phyloP scores from a whole-genome alignment of 495 filamentous ascomycete genomes.

The Xylaria scruposa region DNA sequence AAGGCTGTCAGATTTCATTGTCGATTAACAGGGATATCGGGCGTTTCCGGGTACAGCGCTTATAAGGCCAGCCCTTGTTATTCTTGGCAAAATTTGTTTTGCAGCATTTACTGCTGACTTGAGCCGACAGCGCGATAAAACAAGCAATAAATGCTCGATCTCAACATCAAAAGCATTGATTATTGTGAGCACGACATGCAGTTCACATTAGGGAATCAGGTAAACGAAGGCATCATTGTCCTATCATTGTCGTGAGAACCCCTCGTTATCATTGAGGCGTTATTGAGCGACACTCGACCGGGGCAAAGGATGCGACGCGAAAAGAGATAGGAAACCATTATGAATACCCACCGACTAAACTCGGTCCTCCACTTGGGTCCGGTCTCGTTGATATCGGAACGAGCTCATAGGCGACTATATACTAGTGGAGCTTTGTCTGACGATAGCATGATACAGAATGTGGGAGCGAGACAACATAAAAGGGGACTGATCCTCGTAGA shows the following conservation, averaged over 20 bases:
- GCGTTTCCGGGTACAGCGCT: constrained; percentile 25
- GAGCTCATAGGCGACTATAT: constrained; percentile 5
- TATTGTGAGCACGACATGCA: background rate
- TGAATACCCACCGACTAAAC: constrained; percentile 21
- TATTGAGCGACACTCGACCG: background rate
- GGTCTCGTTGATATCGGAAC: constrained; percentile 6
- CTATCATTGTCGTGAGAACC: background rate
- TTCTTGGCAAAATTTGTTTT: constrained; percentile 1
- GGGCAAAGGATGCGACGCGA: background rate
- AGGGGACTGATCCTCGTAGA: constrained; percentile 12
- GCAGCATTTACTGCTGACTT: background rate
- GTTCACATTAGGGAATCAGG: background rate
- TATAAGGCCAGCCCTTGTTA: constrained; percentile 9
- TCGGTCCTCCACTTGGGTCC: constrained; percentile 21
- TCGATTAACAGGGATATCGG: constrained; percentile 26
- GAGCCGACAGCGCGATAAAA: background rate
- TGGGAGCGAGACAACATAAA: constrained; percentile 20
- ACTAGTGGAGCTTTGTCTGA: constrained; percentile 16
- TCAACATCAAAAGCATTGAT: background rate
- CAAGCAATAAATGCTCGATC: background rate
- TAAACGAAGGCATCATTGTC: background rate
- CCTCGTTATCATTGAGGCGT: background rate
- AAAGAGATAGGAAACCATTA: background rate
- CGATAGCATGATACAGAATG: background rate
- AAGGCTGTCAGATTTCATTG: constrained; percentile 37